Evolutionary conservation across 768 basidiomycete species (phyloP), one percentile per base, ranked within the genome.

Genomic region (Tremella yokohamensis): DNA sequence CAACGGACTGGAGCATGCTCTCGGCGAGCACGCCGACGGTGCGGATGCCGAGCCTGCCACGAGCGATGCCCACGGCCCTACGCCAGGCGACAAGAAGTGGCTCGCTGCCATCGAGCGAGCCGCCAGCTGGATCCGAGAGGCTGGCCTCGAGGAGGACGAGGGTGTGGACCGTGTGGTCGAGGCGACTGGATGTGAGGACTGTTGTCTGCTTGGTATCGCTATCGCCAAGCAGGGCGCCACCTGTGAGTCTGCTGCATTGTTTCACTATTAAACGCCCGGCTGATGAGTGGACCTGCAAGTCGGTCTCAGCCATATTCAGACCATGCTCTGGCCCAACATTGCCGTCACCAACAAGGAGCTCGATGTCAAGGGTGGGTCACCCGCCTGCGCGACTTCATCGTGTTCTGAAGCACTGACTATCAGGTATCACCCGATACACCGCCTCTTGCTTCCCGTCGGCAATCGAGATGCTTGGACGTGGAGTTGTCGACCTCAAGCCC

Each of bases 281-380:
- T 38, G 16, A 16, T 18, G 16, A 8, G 24, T 45, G 69, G 70
- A 67, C 49, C 61, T 73, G 18, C 60, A 60, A 39, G 71, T 73
- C 16, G 71, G 71, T 22, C 56, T 73, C 2, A 55, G 66, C 19
- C 71, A 73, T 56, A 62, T 63, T 42, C 68, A 70, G 45, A 73
- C 71, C 16, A 62, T 64, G 38, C 40, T 45, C 40, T 68, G 68
- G 58, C 71, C 71, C 2, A 70, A 57, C 22, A 38, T 73, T 19
- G 71, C 71, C 20, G 66, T 73, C 11, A 70, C 71, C 26, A 73
- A 73, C 64, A 73, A 73, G 55, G 71, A 73, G 49, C 58, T 73
- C 57, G 68, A 73, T 47, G 57, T 73, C 26, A 60, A 56, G 40
- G 68, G 67, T 68, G 47, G 52, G 64, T 63, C 20, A 25, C 16